Evolutionary conservation across 2,329 filamentous ascomycete genomes (phyloP).

Genomic region (Sarocladium oryzae): DNA sequence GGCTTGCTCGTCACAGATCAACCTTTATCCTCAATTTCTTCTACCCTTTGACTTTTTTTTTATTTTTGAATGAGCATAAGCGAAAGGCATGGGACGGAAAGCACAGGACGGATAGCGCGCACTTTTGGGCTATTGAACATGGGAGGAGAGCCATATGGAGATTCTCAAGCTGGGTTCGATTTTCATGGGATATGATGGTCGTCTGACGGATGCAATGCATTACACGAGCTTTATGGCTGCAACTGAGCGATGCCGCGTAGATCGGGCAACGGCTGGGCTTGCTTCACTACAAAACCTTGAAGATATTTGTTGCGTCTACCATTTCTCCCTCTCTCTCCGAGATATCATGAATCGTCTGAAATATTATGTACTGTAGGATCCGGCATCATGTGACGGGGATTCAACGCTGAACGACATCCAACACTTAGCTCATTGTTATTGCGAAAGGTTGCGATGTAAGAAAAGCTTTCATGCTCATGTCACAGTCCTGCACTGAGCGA

Average conservation of each 20-base stretch:
- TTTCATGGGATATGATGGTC: constrained; percentile 4
- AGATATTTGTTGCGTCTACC: background rate
- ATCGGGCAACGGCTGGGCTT: background rate
- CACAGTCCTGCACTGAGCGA: too few relatives aligned
- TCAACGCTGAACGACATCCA: too few relatives aligned
- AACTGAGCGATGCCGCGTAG: background rate
- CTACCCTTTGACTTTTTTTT: constrained; percentile 14
- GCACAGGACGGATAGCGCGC: constrained; percentile 6
- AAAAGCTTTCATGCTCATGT: too few relatives aligned
- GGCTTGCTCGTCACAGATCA: background rate
- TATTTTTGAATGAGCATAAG: constrained; percentile 16
- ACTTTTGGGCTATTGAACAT: constrained; percentile 1
- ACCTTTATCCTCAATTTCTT: background rate
- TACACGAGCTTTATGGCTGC: background rate
- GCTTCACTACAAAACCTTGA: background rate
- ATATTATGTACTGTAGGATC: too few relatives aligned
- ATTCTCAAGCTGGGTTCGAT: background rate
- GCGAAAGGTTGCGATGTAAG: too few relatives aligned
- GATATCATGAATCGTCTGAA: too few relatives aligned
- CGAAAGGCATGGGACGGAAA: constrained; percentile 11
- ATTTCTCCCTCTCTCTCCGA: too few relatives aligned
- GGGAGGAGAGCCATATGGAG: background rate
- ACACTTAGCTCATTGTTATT: too few relatives aligned
- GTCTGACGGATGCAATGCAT: background rate
- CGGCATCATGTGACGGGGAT: too few relatives aligned